phyloP scores from a whole-genome alignment of 176 grass and related monocot genomes.

The Aegilops umbellulata region DNA sequence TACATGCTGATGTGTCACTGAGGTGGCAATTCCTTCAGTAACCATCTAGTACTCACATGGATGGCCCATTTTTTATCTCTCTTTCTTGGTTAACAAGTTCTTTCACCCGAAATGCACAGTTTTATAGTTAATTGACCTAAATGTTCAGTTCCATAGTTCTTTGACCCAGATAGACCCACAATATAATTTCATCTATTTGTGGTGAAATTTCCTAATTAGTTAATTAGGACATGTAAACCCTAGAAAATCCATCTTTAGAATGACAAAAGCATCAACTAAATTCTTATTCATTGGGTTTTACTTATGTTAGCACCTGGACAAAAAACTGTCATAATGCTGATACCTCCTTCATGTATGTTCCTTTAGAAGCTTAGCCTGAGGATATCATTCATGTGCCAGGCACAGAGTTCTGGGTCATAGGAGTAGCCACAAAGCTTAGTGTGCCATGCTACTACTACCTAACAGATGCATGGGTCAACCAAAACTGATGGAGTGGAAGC shows the following conservation, averaged over 20 bases:
- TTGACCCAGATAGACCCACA: neutral
- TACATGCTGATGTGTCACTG: neutral
- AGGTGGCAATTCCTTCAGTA: neutral
- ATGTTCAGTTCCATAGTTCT: neutral
- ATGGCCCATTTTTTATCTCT: neutral
- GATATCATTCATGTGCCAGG: neutral
- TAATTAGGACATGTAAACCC: neutral
- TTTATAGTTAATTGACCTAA: neutral
- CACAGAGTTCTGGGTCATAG: neutral
- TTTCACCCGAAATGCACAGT: neutral
- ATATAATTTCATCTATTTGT: neutral
- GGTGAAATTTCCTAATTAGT: neutral
- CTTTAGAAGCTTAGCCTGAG: neutral
- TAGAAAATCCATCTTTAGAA: neutral
- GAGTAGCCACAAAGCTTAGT: too few species aligned
- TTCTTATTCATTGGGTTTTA: neutral
- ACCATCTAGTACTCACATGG: neutral
- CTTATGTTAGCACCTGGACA: conserved; percentile 8
- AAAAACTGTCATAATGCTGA: neutral
- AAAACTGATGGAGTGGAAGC: neutral
- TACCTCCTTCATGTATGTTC: neutral
- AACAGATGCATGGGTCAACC: neutral
- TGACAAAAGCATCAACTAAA: neutral
- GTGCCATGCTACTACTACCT: neutral
- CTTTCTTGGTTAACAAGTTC: neutral